phyloP scores from a whole-genome alignment of 2,329 filamentous ascomycete species.

The Tolypocladium album region DNA sequence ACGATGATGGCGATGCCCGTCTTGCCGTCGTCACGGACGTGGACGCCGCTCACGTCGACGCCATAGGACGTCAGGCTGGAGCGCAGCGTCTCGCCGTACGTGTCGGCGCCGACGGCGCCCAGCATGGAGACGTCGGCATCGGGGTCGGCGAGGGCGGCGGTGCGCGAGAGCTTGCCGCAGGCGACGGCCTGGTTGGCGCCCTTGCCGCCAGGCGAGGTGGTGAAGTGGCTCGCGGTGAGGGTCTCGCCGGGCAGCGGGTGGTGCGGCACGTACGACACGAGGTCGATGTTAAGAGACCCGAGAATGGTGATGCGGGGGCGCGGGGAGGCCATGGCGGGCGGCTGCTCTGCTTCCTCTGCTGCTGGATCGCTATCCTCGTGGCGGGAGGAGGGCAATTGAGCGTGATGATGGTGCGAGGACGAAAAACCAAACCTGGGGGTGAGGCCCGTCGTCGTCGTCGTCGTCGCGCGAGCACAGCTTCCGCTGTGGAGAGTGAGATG shows the following conservation, averaged over 20 bases:
- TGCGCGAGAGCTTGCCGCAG: conserved; percentile 67
- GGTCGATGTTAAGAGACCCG: conserved; percentile 89
- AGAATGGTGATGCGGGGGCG: conserved; percentile 62
- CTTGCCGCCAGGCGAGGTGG: conserved; percentile 79
- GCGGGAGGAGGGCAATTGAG: neutral
- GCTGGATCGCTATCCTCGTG: neutral
- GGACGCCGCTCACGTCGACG: conserved; percentile 48
- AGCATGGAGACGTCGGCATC: conserved; percentile 52
- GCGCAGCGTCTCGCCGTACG: conserved; percentile 51
- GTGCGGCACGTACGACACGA: conserved; percentile 78
- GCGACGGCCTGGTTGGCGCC: conserved; percentile 93
- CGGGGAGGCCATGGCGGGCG: conserved; percentile 2
- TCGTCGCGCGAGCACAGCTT: neutral
- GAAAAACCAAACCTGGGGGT: neutral
- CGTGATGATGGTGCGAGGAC: neutral
- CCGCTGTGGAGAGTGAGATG: neutral
- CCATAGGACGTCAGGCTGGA: conserved; percentile 48
- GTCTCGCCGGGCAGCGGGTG: conserved; percentile 82
- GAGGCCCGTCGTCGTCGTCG: neutral
- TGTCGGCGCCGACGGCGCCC: conserved; percentile 60
- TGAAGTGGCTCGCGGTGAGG: conserved; percentile 66
- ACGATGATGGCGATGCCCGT: conserved; percentile 68
- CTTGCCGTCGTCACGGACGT: conserved; percentile 29
- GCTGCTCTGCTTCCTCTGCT: neutral
- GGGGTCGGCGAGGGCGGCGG: conserved; percentile 23